phyloP scores from a whole-genome alignment of 306 rosid genomes.

The Begonia loranthoides region DNA sequence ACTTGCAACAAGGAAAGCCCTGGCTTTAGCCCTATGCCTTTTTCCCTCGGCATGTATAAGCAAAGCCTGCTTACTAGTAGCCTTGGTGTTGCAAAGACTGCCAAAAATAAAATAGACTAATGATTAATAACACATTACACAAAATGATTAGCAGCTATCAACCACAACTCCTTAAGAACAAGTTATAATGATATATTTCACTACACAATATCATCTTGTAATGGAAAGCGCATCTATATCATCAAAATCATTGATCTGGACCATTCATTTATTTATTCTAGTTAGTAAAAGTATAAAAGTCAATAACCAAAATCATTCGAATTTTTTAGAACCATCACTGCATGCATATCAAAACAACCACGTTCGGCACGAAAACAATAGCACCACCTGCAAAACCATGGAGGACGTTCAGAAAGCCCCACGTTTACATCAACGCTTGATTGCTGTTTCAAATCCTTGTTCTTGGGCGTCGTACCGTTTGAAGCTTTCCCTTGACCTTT shows the following conservation, averaged over 20 bases:
- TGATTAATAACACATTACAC: too few relatives aligned
- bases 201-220: too few relatives aligned
- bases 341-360: not conserved
- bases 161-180: too few relatives aligned
- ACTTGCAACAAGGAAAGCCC: conserved; percentile 53
- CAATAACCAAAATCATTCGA: too few relatives aligned
- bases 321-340: too few relatives aligned
- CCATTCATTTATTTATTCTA: too few relatives aligned
- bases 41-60: conserved; percentile 96
- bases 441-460: conserved; percentile 41
- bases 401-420: conserved; percentile 81
- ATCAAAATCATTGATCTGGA: too few relatives aligned
- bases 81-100: conserved; percentile 79
- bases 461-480: conserved; percentile 36
- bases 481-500: conserved; percentile 60
- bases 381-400: conserved; percentile 84
- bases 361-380: not conserved
- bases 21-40: conserved; percentile 84
- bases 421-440: conserved; percentile 62
- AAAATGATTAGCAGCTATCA: too few relatives aligned
- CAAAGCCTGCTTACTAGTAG: conserved; percentile 80
- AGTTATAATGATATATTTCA: too few relatives aligned
- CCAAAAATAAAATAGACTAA: conserved; percentile 4
- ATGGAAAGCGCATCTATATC: too few relatives aligned
- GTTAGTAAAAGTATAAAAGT: too few relatives aligned